Evolutionary conservation across 1,284 basidiomycete genomes (phyloP).

Genomic region (Leucoagaricus sp.): DNA sequence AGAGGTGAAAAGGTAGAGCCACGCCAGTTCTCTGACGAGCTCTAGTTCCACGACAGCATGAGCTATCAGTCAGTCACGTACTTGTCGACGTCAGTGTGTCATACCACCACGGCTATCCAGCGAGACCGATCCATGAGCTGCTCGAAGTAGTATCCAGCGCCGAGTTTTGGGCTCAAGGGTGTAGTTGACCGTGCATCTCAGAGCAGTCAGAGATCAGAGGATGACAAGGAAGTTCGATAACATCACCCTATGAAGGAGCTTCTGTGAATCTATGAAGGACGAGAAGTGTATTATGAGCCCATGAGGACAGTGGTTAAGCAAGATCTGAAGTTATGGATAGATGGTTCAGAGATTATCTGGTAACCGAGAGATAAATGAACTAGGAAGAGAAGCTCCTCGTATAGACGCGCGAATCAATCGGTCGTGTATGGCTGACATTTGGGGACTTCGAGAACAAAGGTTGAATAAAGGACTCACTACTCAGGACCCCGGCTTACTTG

Average conservation of each 20-base stretch:
- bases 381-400: neutral
- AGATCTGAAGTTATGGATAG: constrained; percentile 1
- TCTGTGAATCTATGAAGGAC: constrained; percentile 10
- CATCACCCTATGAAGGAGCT: constrained; percentile 1
- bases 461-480: constrained; percentile 2
- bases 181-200: neutral
- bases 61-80: neutral
- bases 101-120: constrained; percentile 9
- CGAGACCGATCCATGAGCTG: neutral
- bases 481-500: neutral
- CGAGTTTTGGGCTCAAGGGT: neutral
- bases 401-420: constrained; percentile 3
- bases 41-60: neutral
- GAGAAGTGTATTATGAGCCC: neutral
- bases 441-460: neutral
- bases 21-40: neutral
- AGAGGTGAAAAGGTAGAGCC: neutral
- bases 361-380: neutral
- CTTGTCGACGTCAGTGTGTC: neutral
- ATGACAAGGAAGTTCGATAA: neutral
- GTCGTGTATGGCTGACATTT: neutral
- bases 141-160: neutral
- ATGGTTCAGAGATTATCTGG: constrained; percentile 4
- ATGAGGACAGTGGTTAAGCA: neutral
- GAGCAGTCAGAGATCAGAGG: neutral